Evolutionary conservation across 257 asterid genomes (phyloP).

Genomic region (Solanum pennellii): DNA sequence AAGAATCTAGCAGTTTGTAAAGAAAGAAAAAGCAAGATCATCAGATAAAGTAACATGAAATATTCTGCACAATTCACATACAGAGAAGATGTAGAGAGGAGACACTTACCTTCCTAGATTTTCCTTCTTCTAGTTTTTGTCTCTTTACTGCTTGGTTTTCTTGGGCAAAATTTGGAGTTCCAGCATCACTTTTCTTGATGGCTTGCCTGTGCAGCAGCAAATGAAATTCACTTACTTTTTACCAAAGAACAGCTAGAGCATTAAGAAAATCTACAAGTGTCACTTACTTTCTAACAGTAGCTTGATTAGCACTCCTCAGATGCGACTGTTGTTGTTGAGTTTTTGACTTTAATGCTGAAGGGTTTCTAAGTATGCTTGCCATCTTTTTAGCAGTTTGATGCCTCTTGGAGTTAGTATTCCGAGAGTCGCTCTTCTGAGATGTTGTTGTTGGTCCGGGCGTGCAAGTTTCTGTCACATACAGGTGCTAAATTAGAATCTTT

Average conservation of each 20-base stretch:
- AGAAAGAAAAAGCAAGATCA: not conserved
- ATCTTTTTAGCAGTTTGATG: conserved; percentile 49
- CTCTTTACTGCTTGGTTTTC: conserved; percentile 85
- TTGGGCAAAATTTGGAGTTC: conserved; percentile 55
- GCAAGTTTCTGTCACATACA: conserved; percentile 27
- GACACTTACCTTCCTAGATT: conserved; percentile 53
- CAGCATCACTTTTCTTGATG: conserved; percentile 30
- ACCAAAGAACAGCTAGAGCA: not conserved
- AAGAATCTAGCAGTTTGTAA: conserved; percentile 41
- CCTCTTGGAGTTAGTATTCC: conserved; percentile 28
- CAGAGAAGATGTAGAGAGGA: not conserved
- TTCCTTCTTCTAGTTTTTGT: conserved; percentile 88
- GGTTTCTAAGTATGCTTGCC: conserved; percentile 51
- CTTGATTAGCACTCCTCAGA: conserved; percentile 35
- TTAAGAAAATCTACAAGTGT: not conserved
- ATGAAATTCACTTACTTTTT: not conserved
- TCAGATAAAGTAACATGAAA: not conserved
- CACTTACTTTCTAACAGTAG: conserved; percentile 47
- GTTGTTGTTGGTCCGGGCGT: conserved; percentile 47
- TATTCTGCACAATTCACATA: not conserved
- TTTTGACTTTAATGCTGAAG: conserved; percentile 54
- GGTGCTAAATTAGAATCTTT: not conserved
- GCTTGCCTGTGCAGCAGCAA: conserved; percentile 28
- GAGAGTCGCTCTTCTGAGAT: not conserved
- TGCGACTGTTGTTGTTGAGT: conserved; percentile 36